phyloP scores from a whole-genome alignment of 768 basidiomycete genomes.

The Leccinellum luteum region DNA sequence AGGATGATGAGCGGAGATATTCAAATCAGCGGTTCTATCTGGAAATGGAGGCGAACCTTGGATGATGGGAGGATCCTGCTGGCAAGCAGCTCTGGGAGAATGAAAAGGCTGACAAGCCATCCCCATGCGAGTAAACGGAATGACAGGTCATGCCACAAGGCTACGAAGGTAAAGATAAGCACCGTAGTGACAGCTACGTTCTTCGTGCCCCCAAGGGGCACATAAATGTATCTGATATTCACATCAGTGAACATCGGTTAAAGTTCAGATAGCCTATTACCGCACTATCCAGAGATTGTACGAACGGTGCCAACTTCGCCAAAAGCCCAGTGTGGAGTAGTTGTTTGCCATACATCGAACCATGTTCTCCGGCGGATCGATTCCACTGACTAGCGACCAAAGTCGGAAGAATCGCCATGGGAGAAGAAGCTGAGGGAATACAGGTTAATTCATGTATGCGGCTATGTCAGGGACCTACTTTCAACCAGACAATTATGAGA shows the following conservation, averaged over 20 bases:
- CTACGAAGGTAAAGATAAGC: constrained; percentile 93
- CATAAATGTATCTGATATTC: constrained; percentile 80
- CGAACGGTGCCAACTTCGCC: constrained; percentile 95
- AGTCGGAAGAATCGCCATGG: constrained; percentile 97
- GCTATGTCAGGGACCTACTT: constrained; percentile 48
- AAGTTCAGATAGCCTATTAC: constrained; percentile 37
- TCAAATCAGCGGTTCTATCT: neutral
- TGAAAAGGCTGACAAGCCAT: constrained; percentile 90
- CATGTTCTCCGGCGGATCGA: constrained; percentile 98
- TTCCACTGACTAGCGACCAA: constrained; percentile 84
- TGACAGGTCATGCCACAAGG: constrained; percentile 95
- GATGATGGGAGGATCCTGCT: constrained; percentile 55
- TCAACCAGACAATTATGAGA: constrained; percentile 92
- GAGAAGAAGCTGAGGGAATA: constrained; percentile 65
- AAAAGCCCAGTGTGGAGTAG: constrained; percentile 90
- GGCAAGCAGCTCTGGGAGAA: constrained; percentile 79
- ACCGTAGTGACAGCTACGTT: constrained; percentile 60
- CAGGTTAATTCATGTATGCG: neutral
- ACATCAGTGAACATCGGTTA: neutral
- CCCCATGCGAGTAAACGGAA: constrained; percentile 91
- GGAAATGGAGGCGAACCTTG: constrained; percentile 44
- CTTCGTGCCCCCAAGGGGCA: constrained; percentile 80
- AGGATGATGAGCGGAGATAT: neutral
- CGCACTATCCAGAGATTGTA: constrained; percentile 95
- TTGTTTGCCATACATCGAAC: constrained; percentile 98